phyloP scores from a whole-genome alignment of 2,329 filamentous ascomycete genomes.

The Hymenoscyphus occultus region DNA sequence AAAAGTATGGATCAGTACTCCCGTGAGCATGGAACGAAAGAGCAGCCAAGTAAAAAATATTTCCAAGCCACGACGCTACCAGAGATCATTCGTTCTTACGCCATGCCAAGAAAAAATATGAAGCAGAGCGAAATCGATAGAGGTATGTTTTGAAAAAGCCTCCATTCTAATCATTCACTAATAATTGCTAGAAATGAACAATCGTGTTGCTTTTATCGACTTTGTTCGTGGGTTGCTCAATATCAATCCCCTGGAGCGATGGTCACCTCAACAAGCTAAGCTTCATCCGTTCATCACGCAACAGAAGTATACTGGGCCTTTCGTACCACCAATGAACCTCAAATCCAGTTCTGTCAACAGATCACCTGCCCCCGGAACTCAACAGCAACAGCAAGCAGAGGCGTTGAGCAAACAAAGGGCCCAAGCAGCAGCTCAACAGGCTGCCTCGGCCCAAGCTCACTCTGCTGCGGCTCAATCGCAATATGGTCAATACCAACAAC shows the following conservation, averaged over 20 bases:
- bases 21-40: conserved; percentile 90
- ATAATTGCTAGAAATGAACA: conserved; percentile 80
- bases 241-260: conserved; percentile 93
- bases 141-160: conserved; percentile 57
- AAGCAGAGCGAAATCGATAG: conserved; percentile 93
- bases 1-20: conserved; percentile 99
- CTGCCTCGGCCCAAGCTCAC: conserved; percentile 51
- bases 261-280: conserved; percentile 97
- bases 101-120: conserved; percentile 99
- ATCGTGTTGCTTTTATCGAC: conserved; percentile 94
- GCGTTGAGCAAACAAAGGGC: conserved; percentile 90
- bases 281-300: conserved; percentile 98
- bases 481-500: conserved; percentile 58
- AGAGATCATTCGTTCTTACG: conserved; percentile 96
- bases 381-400: conserved; percentile 94
- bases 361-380: conserved; percentile 87
- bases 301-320: conserved; percentile 92
- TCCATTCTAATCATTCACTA: conserved; percentile 12
- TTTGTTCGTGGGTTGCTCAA: conserved; percentile 91
- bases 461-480: conserved; percentile 61
- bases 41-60: conserved; percentile 99
- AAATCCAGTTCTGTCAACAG: conserved; percentile 82
- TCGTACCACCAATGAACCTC: conserved; percentile 94
- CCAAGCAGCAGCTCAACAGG: conserved; percentile 52
- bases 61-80: conserved; percentile 92